Percentiles rank a stretch among this genome's conserved stretches.
phyloP scores from a whole-genome alignment of 495 filamentous ascomycete genomes.

The Pseudevernia furfuracea region DNA sequence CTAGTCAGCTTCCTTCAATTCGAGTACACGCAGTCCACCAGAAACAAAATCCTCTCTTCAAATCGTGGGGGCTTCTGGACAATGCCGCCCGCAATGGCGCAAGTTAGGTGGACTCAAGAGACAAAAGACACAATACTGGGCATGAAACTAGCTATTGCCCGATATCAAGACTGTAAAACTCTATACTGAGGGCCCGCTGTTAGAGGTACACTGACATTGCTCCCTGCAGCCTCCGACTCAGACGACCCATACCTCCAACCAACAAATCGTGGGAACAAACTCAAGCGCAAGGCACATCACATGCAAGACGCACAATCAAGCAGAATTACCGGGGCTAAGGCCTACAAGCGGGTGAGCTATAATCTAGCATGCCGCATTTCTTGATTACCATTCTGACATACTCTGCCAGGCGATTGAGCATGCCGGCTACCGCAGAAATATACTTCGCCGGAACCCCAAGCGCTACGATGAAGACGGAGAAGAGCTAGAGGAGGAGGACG shows the following conservation, averaged over 20 bases:
- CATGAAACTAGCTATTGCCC: conserved; percentile 65
- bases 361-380: background rate
- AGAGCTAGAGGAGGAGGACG: conserved; percentile 68
- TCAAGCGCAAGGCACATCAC: conserved; percentile 73
- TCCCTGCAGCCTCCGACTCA: conserved; percentile 64
- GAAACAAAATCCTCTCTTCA: background rate
- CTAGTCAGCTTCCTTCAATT: background rate
- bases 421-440: conserved; percentile 74
- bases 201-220: conserved; percentile 6
- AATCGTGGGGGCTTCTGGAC: background rate
- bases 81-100: conserved; percentile 52
- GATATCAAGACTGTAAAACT: conserved; percentile 50
- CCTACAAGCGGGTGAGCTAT: conserved; percentile 71
- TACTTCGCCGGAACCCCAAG: conserved; percentile 67
- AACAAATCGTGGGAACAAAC: conserved; percentile 87
- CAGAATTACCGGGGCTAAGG: conserved; percentile 57
- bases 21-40: background rate
- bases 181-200: background rate
- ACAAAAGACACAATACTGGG: conserved; percentile 68
- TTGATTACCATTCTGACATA: conserved; percentile 6
- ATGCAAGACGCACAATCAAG: conserved; percentile 70
- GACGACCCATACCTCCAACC: conserved; percentile 72
- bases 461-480: conserved; percentile 81
- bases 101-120: conserved; percentile 61
- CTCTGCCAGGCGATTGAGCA: conserved; percentile 65